Evolutionary conservation across 1,284 basidiomycete genomes (phyloP).

Genomic region (Papiliotrema terrestris): DNA sequence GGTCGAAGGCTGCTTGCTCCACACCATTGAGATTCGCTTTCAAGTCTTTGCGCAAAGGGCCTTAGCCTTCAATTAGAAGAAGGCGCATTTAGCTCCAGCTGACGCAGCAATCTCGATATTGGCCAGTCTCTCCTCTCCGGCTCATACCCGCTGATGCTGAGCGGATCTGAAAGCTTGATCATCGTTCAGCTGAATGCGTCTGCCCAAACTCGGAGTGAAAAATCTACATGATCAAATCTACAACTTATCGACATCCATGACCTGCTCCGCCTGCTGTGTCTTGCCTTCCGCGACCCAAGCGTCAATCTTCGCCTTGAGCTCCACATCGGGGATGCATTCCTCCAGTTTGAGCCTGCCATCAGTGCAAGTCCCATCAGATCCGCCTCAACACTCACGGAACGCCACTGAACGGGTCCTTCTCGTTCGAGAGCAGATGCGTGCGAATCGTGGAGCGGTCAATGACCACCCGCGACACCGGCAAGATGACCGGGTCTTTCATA

Average conservation of each 20-base stretch:
- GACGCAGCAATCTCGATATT: too few species aligned
- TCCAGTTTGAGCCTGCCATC: constrained; percentile 60
- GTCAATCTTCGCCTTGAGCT: constrained; percentile 63
- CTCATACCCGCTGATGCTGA: too few species aligned
- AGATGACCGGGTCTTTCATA: constrained; percentile 91
- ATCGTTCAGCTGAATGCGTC: too few species aligned
- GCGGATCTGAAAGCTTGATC: too few species aligned
- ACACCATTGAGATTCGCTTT: too few species aligned
- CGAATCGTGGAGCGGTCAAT: constrained; percentile 94
- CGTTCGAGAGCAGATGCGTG: constrained; percentile 85
- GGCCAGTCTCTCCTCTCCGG: too few species aligned
- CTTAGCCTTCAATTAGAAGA: too few species aligned
- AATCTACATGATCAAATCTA: constrained; percentile 3
- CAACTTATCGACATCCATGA: constrained; percentile 44
- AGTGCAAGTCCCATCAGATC: background rate
- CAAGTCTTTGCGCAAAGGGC: too few species aligned
- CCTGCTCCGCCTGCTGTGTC: constrained; percentile 20
- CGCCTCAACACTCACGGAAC: constrained; percentile 52
- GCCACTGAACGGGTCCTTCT: constrained; percentile 88
- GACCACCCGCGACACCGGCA: constrained; percentile 77
- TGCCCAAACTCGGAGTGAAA: too few species aligned
- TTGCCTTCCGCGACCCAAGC: constrained; percentile 58
- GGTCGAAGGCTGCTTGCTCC: too few species aligned
- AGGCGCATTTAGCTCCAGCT: too few species aligned
- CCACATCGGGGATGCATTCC: constrained; percentile 69